Conservation (phyloP, 495 filamentous ascomycete species). For the Penicillium bialowiezense region DNA sequence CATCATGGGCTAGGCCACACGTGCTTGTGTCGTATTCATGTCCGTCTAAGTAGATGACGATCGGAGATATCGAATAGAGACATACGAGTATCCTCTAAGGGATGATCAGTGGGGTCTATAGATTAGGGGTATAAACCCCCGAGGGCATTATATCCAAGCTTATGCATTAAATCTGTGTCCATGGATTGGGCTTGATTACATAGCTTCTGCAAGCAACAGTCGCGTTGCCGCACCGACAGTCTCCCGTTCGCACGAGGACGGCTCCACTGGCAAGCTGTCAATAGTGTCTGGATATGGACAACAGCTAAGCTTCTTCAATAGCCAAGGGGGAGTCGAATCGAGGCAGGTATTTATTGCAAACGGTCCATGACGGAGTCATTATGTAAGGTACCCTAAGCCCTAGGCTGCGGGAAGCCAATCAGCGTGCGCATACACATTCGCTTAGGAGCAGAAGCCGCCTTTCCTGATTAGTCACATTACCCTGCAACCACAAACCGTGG, state of each 20-base stretch:
- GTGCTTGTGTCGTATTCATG: too few relatives aligned
- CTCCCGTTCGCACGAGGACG: too few relatives aligned
- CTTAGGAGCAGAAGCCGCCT: conserved; percentile 11
- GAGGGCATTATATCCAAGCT: neutral
- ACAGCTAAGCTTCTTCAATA: neutral
- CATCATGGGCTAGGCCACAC: too few relatives aligned
- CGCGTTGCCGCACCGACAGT: neutral
- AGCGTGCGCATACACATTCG: neutral
- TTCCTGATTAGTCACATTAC: conserved; percentile 10
- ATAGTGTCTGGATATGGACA: too few relatives aligned
- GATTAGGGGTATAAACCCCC: neutral
- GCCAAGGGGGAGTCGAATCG: too few relatives aligned
- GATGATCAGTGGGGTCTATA: neutral
- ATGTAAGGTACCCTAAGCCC: conserved; percentile 15
- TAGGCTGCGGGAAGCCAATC: conserved; percentile 10
- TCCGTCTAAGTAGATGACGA: too few relatives aligned
- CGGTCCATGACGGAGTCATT: conserved; percentile 6
- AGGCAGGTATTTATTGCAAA: too few relatives aligned
- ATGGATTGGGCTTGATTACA: conserved; percentile 7
- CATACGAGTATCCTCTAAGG: neutral
- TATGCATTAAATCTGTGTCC: neutral
- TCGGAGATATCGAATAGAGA: too few relatives aligned
- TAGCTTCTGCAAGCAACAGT: conserved; percentile 6
- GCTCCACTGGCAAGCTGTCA: conserved; percentile 1
- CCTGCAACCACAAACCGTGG: conserved; percentile 11